These are phyloP conservation scores for Neurospora tetrasperma DNA, from an alignment of 495 filamentous ascomycete genomes.

Conservation along the genomic window DNA sequence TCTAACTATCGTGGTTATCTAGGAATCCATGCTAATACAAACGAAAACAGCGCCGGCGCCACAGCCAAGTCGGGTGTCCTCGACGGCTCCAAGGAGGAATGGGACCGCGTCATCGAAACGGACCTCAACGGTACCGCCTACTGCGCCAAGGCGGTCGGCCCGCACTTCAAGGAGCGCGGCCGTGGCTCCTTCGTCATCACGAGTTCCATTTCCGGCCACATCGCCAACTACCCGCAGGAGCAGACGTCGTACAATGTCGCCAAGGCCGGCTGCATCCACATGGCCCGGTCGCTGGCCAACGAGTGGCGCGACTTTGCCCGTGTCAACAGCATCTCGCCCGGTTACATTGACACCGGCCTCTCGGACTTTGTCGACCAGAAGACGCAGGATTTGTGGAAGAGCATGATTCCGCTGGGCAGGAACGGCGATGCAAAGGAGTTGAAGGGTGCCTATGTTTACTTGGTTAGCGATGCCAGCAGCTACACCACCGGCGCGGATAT, in stretches of 20 bases:
- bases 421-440: conserved; percentile 70
- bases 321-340: conserved; percentile 64
- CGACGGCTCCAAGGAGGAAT: conserved; percentile 30
- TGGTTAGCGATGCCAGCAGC: conserved; percentile 58
- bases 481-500: conserved; percentile 45
- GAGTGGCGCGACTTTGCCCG: conserved; percentile 73
- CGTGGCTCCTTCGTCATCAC: conserved; percentile 46
- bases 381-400: conserved; percentile 60
- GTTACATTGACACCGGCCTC: conserved; percentile 72
- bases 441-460: conserved; percentile 74
- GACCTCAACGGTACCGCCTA: conserved; percentile 58
- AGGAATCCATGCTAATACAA: no score
- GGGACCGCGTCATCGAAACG: conserved; percentile 48
- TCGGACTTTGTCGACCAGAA: conserved; percentile 65
- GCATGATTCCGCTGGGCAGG: conserved; percentile 69
- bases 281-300: conserved; percentile 51
- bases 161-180: conserved; percentile 46
- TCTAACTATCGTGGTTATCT: no score
- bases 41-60: conserved; percentile 28
- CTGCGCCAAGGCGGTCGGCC: conserved; percentile 49
- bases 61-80: conserved; percentile 33
- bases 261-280: conserved; percentile 50
- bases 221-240: conserved; percentile 70
- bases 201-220: conserved; percentile 56
- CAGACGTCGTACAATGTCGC: conserved; percentile 72